These are phyloP conservation scores for Sarocladium strictum DNA, from an alignment of 2,329 filamentous ascomycete genomes.

Conservation along the genomic window DNA sequence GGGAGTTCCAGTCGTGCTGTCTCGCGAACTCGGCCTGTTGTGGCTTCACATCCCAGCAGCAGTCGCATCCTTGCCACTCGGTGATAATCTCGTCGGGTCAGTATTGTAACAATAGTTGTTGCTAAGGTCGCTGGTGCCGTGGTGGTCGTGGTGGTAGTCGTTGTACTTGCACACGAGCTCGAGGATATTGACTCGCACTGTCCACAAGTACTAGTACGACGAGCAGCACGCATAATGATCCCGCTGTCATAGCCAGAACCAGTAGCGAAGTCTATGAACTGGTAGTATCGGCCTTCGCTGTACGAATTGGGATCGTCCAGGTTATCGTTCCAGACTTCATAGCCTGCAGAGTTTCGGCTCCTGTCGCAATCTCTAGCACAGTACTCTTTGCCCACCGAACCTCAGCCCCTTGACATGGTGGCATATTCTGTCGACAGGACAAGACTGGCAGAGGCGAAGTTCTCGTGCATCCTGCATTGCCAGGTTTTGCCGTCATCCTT, in stretches of 20 bases:
- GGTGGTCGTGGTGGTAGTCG: background rate
- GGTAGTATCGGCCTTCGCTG: background rate
- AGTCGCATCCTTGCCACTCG: background rate
- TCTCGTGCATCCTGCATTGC: no score
- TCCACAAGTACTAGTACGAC: background rate
- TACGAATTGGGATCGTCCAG: background rate
- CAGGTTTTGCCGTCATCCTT: no score
- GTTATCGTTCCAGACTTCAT: background rate
- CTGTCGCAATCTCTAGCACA: no score
- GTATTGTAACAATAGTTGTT: background rate
- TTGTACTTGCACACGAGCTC: background rate
- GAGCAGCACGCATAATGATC: background rate
- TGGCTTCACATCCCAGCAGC: background rate
- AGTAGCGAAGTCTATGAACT: background rate
- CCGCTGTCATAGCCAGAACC: background rate
- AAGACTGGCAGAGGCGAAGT: no score
- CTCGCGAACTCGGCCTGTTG: background rate
- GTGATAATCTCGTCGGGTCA: background rate
- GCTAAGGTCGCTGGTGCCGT: background rate
- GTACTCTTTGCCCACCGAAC: no score
- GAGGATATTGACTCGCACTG: background rate
- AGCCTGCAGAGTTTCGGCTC: background rate
- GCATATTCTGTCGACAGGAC: no score
- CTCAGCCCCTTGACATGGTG: no score
- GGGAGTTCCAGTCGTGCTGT: background rate